Evolutionary conservation across 306 rosid genomes (phyloP).

Genomic region (Casuarina cunninghamiana): DNA sequence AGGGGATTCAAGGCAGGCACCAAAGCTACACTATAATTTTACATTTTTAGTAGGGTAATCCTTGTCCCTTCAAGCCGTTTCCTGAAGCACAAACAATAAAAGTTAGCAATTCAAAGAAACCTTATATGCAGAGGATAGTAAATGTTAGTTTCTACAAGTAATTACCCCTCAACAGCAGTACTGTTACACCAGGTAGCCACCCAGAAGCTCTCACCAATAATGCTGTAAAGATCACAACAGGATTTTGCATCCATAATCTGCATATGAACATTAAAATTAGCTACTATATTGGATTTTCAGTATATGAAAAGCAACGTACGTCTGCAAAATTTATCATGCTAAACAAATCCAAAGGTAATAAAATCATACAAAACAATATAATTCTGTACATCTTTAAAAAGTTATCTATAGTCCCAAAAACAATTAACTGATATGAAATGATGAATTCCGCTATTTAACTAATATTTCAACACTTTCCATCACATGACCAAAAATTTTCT

Average conservation of each 20-base stretch:
- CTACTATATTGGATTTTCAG: background rate
- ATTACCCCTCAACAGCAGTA: slow-evolving; percentile 83
- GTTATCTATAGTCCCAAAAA: too few relatives aligned
- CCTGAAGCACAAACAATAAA: slow-evolving; percentile 53
- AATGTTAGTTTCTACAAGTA: slow-evolving; percentile 4
- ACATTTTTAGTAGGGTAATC: slow-evolving; percentile 76
- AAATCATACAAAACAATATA: background rate
- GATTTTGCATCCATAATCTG: slow-evolving; percentile 85
- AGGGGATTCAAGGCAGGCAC: slow-evolving; percentile 25
- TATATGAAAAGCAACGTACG: background rate
- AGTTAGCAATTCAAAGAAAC: slow-evolving; percentile 33
- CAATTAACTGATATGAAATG: too few relatives aligned
- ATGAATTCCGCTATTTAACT: too few relatives aligned
- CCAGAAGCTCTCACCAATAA: slow-evolving; percentile 95
- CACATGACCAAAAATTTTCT: too few relatives aligned
- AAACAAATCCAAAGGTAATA: background rate
- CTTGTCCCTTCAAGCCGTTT: slow-evolving; percentile 95
- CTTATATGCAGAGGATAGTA: slow-evolving; percentile 19
- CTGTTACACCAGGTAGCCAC: slow-evolving; percentile 94
- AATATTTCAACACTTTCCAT: too few relatives aligned
- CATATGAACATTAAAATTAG: slow-evolving; percentile 23
- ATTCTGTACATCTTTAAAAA: too few relatives aligned
- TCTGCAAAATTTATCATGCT: background rate
- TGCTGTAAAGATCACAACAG: slow-evolving; percentile 75
- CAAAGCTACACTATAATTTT: slow-evolving; percentile 33